Base-by-base conservation (phyloP, 208 protist species). In the Kentomonas sorsogonicus region DNA sequence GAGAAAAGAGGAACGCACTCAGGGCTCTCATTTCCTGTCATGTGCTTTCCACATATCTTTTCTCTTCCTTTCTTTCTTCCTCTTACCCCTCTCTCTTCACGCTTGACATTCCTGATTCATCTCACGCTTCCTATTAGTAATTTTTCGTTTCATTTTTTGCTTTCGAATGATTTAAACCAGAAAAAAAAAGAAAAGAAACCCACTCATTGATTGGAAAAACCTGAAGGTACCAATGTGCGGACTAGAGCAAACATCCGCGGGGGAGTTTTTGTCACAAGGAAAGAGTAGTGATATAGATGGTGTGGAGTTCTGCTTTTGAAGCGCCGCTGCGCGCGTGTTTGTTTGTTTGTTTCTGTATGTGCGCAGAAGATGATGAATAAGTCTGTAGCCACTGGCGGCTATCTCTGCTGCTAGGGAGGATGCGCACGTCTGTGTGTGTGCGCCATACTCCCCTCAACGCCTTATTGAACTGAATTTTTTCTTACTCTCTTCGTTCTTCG, bases 401-500 rank as follows among this genome's bases (percentile, higher is more conserved):
- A n/a, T n/a, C n/a, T n/a, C n/a, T n/a, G n/a, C n/a, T n/a, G n/a
- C n/a, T n/a, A n/a, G n/a, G n/a, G n/a, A n/a, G n/a, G n/a, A n/a
- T n/a, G n/a, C n/a, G n/a, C n/a, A n/a, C n/a, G n/a, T n/a, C n/a
- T n/a, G n/a, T n/a, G n/a, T n/a, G n/a, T n/a, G n/a, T n/a, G n/a
- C n/a, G n/a, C n/a, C n/a, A n/a, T n/a, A n/a, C n/a, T n/a, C n/a
- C n/a, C n/a, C n/a, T n/a, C n/a, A 51, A 51, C 9, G 9, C 10
- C 16, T 10, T 15, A 16, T 18, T 13, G 45, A 55, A 11, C 18
- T 13, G 11, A 27, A 55, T 3, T n/a, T 22, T 53, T 33, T 68
- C 38, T 46, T 50, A 48, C 38, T 69, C 45, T 38, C 27, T 34
- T 63, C 50, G 1, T 65, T 70, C 60, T 57, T 26, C 51, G 9